Base-by-base conservation (phyloP, 768 basidiomycete genomes). In the Mycena galericulata region DNA sequence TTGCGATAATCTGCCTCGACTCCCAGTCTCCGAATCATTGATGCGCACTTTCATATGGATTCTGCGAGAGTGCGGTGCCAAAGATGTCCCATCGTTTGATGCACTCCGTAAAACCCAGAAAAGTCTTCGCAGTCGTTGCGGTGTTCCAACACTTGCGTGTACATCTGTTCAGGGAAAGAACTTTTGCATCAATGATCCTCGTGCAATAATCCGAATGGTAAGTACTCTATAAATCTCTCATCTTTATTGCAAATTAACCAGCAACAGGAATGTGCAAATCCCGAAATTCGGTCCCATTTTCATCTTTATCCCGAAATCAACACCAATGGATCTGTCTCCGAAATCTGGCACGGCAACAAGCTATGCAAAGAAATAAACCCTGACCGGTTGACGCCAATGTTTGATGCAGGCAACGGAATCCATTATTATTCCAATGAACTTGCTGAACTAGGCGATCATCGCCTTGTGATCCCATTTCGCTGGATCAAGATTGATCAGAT, bases 391-490 rank as follows among this genome's bases (percentile, higher is more conserved):
- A 70, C 54, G 9, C 65, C 72, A 5, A 70, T 70, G 65, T 70
- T 59, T 22, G 63, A 51, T 8, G 26, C 57, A 4, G 58, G 49
- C 2, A 11, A 60, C 32, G 43, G 45, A 4, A 32, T 59, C 3
- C 74, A 74, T 38, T 76, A 62, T 51, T 77, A 66, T 57, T 32
- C 75, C 24, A 15, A 74, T 30, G 73, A 77, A 56, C 41, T 77
- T 22, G 63, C 68, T 12, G 36, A 43, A 18, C 51, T 74, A 1
- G 20, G 17, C 8, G 58, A 70, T 43, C 70, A 63, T 3, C 34
- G 40, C 12, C 62, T 65, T 17, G 63, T 76, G 4, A 70, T 76
- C 36, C 75, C 75, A 1, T 12, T 65, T 6, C 49, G 62, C 29
- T 77, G 75, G 75, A 36, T 75, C 27, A 69, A 56, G 3, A 27